phyloP scores from a whole-genome alignment of 164 flowering plant genomes.

The Amborella trichopoda region DNA sequence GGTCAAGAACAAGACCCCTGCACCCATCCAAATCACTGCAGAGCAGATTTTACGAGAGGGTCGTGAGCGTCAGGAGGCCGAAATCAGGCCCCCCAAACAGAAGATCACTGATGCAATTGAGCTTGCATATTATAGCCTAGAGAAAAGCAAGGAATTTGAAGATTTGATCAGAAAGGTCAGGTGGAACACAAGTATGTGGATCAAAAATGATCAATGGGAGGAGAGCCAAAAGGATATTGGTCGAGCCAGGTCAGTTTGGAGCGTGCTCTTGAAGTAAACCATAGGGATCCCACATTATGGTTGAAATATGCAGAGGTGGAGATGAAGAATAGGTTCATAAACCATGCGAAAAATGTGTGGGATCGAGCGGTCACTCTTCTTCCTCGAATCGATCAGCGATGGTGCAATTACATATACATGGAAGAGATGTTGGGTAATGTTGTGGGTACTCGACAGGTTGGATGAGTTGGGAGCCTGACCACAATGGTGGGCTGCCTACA shows the following conservation, averaged over 20 bases:
- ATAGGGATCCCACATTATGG: conserved; percentile 77
- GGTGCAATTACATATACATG: conserved; percentile 96
- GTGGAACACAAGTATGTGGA: conserved; percentile 77
- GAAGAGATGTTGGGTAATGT: conserved; percentile 87
- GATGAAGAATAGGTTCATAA: conserved; percentile 78
- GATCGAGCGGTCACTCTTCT: conserved; percentile 63
- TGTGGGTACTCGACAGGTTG: conserved; percentile 81
- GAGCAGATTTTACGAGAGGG: conserved; percentile 95
- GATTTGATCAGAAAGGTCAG: conserved; percentile 62
- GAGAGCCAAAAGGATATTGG: conserved; percentile 81
- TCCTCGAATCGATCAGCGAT: conserved; percentile 77
- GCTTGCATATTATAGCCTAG: conserved; percentile 74
- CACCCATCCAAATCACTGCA: conserved; percentile 77
- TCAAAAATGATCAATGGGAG: conserved; percentile 91
- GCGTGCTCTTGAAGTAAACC: conserved; percentile 78
- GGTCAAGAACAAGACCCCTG: conserved; percentile 93
- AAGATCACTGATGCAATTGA: conserved; percentile 81
- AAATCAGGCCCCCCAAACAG: conserved; percentile 89
- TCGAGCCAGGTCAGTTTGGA: conserved; percentile 86
- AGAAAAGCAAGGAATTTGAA: conserved; percentile 80
- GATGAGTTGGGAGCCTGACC: conserved; percentile 87
- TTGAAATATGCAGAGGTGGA: conserved; percentile 80
- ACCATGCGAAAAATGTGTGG: conserved; percentile 86
- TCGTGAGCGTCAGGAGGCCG: conserved; percentile 83
- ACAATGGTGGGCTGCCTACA: conserved; percentile 81